phyloP scores from a whole-genome alignment of 139 green algal genomes.

The Picochlorum sp. region DNA sequence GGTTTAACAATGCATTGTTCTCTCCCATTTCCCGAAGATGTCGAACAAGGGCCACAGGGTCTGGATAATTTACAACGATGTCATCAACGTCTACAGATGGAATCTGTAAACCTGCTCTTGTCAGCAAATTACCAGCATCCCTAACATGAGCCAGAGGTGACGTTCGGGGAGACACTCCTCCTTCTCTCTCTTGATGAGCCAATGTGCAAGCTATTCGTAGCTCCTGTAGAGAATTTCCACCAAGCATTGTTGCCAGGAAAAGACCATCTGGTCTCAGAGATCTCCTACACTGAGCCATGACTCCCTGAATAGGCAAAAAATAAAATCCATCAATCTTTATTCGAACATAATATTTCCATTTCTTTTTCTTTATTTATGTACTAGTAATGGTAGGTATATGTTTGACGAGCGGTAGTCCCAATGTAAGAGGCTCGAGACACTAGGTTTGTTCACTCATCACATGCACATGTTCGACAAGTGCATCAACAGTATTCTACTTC shows the following conservation, averaged over 20 bases:
- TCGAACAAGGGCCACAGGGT: constrained; percentile 37
- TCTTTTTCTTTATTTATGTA: neutral
- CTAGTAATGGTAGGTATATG: constrained; percentile 5
- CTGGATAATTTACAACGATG: constrained; percentile 46
- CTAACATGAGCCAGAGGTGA: constrained; percentile 66
- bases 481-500: constrained; percentile 7
- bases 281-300: constrained; percentile 45
- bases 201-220: constrained; percentile 60
- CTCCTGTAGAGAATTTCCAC: constrained; percentile 71
- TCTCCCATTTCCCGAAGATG: constrained; percentile 65
- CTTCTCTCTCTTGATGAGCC: constrained; percentile 67
- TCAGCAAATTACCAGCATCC: constrained; percentile 67
- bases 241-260: constrained; percentile 64
- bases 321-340: neutral
- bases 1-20: constrained; percentile 40
- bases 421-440: neutral
- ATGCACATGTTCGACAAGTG: neutral
- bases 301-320: too few relatives aligned
- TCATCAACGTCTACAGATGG: constrained; percentile 70
- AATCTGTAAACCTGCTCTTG: constrained; percentile 47
- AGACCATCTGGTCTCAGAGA: constrained; percentile 69
- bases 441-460: neutral
- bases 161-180: constrained; percentile 57
- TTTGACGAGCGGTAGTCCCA: constrained; percentile 22
- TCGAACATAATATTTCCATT: neutral